phyloP scores from a whole-genome alignment of 75 land plant genomes.

The Isoetes taiwanensis region DNA sequence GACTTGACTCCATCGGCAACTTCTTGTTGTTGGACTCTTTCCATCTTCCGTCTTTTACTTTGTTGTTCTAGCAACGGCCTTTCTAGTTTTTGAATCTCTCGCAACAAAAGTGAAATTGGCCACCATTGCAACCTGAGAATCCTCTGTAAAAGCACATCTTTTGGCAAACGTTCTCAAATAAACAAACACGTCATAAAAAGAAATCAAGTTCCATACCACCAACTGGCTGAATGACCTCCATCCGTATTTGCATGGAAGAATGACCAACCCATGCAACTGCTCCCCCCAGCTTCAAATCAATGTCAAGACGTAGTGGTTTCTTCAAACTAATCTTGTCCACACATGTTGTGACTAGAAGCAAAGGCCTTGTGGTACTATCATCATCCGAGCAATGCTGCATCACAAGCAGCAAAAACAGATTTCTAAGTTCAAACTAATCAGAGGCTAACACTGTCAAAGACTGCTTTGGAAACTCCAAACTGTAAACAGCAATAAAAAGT shows the following conservation, averaged over 20 bases:
- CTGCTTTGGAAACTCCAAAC: too few relatives aligned
- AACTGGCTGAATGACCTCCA: slow-evolving; percentile 51
- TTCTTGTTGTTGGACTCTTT: slow-evolving; percentile 21
- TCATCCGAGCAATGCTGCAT: slow-evolving; percentile 89
- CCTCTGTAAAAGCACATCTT: slow-evolving; percentile 19
- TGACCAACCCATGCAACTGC: slow-evolving; percentile 91
- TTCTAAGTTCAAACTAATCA: too few relatives aligned
- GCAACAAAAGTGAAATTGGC: slow-evolving; percentile 96
- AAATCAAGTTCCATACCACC: too few relatives aligned
- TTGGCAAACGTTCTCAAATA: too few relatives aligned
- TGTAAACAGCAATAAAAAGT: too few relatives aligned
- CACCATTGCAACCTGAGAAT: slow-evolving; percentile 43
- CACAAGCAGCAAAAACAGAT: too few relatives aligned
- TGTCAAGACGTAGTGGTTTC: slow-evolving; percentile 60
- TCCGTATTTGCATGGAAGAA: slow-evolving; percentile 81
- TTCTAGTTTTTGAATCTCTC: slow-evolving; percentile 72
- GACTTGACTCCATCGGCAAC: slow-evolving; percentile 25
- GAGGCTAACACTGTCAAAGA: too few relatives aligned
- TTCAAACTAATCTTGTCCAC: slow-evolving; percentile 79
- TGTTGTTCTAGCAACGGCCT: slow-evolving; percentile 55
- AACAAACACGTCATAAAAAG: too few relatives aligned
- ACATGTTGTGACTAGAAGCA: slow-evolving; percentile 80
- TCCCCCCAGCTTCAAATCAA: slow-evolving; percentile 56
- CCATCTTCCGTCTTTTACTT: slow-evolving; percentile 41
- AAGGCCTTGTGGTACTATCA: slow-evolving; percentile 76